A percentile compares a stretch with the other conserved stretches of the same genome.
Evolutionary conservation across 768 basidiomycete species (phyloP).

Genomic region (Serendipita sp.): DNA sequence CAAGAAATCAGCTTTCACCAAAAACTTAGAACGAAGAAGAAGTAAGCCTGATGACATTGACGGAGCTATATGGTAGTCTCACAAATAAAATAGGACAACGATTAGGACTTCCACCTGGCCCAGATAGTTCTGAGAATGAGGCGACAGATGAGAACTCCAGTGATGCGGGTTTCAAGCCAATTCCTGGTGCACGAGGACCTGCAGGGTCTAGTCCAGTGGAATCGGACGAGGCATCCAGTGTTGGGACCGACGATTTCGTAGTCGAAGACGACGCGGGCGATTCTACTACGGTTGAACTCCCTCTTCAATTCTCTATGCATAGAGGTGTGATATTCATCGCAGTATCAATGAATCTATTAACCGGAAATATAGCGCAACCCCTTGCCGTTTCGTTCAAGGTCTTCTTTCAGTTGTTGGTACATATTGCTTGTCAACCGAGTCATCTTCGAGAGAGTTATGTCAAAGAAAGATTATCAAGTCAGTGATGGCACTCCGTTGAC

Average conservation of each 20-base stretch:
- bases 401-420: constrained; percentile 4
- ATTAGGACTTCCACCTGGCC: neutral
- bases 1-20: neutral
- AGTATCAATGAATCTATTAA: too few species aligned
- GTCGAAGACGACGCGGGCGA: neutral
- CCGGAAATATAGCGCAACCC: neutral
- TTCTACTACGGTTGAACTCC: neutral
- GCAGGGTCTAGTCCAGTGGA: neutral
- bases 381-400: neutral
- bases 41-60: neutral
- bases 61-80: neutral
- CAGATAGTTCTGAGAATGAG: neutral
- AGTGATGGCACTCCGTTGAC: neutral
- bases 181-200: neutral
- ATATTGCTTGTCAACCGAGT: constrained; percentile 3
- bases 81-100: neutral
- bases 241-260: neutral
- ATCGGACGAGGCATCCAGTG: neutral
- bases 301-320: neutral
- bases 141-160: neutral
- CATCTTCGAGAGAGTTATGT: neutral
- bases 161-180: neutral
- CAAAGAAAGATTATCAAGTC: neutral
- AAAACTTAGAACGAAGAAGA: neutral
- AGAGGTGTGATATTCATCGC: neutral